Conservation (phyloP, 1,284 basidiomycete species). For the Sanghuangporus sanghuang region DNA sequence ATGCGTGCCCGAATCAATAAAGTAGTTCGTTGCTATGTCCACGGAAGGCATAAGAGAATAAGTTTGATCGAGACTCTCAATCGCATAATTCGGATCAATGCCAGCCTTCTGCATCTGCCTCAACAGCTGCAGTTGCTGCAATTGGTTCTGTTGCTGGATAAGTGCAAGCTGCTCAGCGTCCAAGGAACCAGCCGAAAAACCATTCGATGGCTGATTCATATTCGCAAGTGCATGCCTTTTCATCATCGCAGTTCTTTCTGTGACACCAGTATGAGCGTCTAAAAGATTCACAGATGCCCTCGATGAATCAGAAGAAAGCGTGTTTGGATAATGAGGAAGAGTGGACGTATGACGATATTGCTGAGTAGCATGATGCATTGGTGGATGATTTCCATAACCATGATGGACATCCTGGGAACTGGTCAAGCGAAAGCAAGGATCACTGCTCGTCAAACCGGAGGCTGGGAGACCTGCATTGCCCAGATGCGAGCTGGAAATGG, state of each 20-base stretch:
- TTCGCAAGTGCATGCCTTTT: neutral
- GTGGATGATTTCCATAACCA: neutral
- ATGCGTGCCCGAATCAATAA: neutral
- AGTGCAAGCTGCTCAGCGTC: slow-evolving; percentile 8
- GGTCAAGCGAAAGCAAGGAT: neutral
- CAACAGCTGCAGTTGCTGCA: slow-evolving; percentile 15
- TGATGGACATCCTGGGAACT: neutral
- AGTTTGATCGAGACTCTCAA: neutral
- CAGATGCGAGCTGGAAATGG: neutral
- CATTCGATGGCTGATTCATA: neutral
- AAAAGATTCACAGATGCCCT: neutral
- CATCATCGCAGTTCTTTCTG: neutral
- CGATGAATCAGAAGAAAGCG: neutral
- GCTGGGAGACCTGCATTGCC: neutral
- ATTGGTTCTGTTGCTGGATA: slow-evolving; percentile 12
- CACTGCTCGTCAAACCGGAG: neutral
- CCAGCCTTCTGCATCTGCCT: slow-evolving; percentile 12
- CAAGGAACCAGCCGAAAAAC: neutral
- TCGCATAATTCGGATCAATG: slow-evolving; percentile 5
- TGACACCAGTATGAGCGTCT: neutral
- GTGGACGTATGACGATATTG: neutral
- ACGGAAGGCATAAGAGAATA: slow-evolving; percentile 15
- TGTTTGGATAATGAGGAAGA: neutral
- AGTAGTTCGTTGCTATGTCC: slow-evolving; percentile 9
- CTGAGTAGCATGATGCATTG: neutral